Conservation (phyloP, 257 asterid species). For the Leonotis leonurus region DNA sequence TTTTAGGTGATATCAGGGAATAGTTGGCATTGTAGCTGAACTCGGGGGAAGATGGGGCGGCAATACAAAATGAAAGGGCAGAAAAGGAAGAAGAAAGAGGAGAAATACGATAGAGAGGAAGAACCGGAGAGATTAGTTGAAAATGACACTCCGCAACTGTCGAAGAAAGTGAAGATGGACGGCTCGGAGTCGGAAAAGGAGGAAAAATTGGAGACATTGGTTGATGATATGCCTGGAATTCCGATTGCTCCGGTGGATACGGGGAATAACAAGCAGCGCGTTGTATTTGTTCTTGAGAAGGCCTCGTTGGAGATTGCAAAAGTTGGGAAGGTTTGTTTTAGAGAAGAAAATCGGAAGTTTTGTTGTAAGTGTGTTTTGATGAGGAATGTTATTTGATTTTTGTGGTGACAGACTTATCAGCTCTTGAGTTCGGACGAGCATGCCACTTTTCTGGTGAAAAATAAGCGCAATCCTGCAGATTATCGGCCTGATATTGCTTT, state of each 20-base stretch:
- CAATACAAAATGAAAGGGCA: constrained; percentile 44
- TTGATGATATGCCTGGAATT: constrained; percentile 53
- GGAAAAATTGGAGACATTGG: constrained; percentile 32
- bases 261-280: constrained; percentile 36
- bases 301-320: constrained; percentile 85
- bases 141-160: not conserved
- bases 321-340: constrained; percentile 72
- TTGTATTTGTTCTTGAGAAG: constrained; percentile 72
- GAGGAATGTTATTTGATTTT: not conserved
- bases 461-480: constrained; percentile 64
- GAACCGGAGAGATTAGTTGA: constrained; percentile 19
- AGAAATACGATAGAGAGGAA: constrained; percentile 34
- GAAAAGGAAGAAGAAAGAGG: constrained; percentile 46
- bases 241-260: constrained; percentile 40
- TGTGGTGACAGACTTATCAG: constrained; percentile 47
- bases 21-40: not conserved
- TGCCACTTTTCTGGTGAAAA: constrained; percentile 41
- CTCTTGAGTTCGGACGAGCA: constrained; percentile 86
- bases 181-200: constrained; percentile 20
- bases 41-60: constrained; percentile 30
- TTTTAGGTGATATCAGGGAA: not conserved
- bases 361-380: not conserved
- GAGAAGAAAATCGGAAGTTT: not conserved
- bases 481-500: constrained; percentile 85
- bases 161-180: constrained; percentile 34